phyloP scores from a whole-genome alignment of 306 rosid species.

The Elaeagnus macrophylla region DNA sequence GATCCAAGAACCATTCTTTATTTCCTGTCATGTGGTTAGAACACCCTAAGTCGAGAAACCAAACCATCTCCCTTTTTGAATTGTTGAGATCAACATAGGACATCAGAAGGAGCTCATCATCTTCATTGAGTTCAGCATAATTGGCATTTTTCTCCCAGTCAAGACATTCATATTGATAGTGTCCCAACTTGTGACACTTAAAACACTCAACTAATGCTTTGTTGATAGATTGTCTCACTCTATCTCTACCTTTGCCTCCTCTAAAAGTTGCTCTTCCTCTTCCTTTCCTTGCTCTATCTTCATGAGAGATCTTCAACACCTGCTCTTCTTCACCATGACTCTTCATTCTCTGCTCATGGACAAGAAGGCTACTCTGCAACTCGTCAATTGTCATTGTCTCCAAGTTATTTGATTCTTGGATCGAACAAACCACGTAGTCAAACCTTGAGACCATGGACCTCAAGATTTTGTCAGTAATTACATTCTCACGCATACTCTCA shows the following conservation, averaged over 20 bases:
- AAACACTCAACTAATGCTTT: no score
- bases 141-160: neutral
- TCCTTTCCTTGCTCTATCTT: neutral
- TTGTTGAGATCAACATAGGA: neutral
- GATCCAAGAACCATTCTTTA: neutral
- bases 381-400: no score
- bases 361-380: no score
- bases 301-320: neutral
- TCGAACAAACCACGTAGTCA: conserved; percentile 1
- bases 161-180: no score
- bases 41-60: neutral
- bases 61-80: neutral
- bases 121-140: neutral
- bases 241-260: no score
- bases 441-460: conserved; percentile 1
- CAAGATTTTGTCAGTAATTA: neutral
- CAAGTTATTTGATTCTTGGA: no score
- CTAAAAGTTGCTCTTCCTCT: no score
- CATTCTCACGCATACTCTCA: neutral
- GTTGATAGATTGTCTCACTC: no score
- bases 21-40: neutral
- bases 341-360: no score
- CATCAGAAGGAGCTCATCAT: conserved; percentile 1
- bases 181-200: no score
- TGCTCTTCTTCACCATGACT: neutral